Evolutionary conservation across 2,329 filamentous ascomycete genomes (phyloP).

Genomic region (Pyricularia sp.): DNA sequence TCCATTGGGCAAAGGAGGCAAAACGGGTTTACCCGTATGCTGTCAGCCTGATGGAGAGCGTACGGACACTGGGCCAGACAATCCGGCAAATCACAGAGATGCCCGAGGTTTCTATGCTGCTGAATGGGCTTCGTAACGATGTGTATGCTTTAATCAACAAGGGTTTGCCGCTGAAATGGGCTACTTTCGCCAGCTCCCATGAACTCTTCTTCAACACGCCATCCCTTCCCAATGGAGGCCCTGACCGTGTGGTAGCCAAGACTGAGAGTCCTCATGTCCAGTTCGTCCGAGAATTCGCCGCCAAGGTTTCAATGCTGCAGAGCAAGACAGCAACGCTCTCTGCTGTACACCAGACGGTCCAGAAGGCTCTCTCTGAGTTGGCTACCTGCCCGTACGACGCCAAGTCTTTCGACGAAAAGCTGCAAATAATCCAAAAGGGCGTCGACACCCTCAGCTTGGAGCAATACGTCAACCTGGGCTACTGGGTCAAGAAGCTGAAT

Average conservation of each 20-base stretch:
- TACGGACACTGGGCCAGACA: constrained; percentile 85
- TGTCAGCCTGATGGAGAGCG: constrained; percentile 96
- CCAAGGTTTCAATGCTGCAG: constrained; percentile 76
- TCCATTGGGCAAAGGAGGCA: constrained; percentile 95
- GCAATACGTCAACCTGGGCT: constrained; percentile 83
- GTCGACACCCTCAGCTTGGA: constrained; percentile 96
- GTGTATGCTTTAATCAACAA: constrained; percentile 73
- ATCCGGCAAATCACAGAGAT: constrained; percentile 72
- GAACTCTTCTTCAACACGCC: constrained; percentile 63
- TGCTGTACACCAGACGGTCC: constrained; percentile 65
- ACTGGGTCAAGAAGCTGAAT: constrained; percentile 85
- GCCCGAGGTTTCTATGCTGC: constrained; percentile 73
- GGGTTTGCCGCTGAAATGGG: constrained; percentile 85
- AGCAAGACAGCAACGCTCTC: constrained; percentile 69
- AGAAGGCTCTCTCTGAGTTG: constrained; percentile 72
- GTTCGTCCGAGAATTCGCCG: constrained; percentile 88
- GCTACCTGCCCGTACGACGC: constrained; percentile 73
- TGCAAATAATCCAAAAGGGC: constrained; percentile 78
- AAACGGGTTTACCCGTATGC: constrained; percentile 97
- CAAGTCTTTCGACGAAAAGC: constrained; percentile 62
- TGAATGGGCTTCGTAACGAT: constrained; percentile 86
- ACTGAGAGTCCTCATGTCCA: constrained; percentile 89
- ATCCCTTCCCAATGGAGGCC: constrained; percentile 42
- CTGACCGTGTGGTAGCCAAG: constrained; percentile 44
- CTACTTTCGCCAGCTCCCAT: constrained; percentile 94